Base-by-base conservation (phyloP, 2,329 filamentous ascomycete species). In the Dactylellina leptospora region DNA sequence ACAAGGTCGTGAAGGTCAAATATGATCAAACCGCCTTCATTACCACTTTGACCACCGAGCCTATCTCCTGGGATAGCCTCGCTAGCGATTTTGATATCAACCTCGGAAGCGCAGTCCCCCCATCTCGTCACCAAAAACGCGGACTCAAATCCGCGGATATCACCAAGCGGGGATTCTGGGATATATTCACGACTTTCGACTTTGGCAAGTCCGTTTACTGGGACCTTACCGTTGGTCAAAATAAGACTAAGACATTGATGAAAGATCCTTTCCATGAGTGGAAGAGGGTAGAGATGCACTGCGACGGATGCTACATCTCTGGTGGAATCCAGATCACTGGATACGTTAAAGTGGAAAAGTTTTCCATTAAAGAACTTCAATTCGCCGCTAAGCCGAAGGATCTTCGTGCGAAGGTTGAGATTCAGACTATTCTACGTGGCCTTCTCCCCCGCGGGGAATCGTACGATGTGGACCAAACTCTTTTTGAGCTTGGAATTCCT, bases 281-380 rank as follows among this genome's bases (percentile, higher is more conserved):
- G 4, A 53, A 28, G 22, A 72, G 38, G 28, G 11, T 72, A n/a
- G 33, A 72, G 5, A 16, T 75, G 30, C 63, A 47, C n/a, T 75
- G 74, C 23, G 55, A 50, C 23, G 71, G 70, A n/a, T 75, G 74
- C 51, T 74, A 55, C 30, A 53, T 75, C 23, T 54, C 61, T 4
- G 74, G 74, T 16, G 73, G 74, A 22, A 38, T 75, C 6, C 33
- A 72, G 16, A 54, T 75, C 33, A 51, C 54, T 13, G 74, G 74
- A 16, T 70, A 74, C 30, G 27, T 75, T 38, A 70, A 63, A 23
- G 74, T 75, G 22, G 61, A 73, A 36, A 63, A 73, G 13, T 75
- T 70, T n/a, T 22, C 55, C 9, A 53, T 73, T 18, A 60, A 60
- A 36, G 59, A 73, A 22, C 53, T 74, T 10, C 62, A 58, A 28